Base-by-base conservation (phyloP, 306 rosid genomes). In the Quercus alba region DNA sequence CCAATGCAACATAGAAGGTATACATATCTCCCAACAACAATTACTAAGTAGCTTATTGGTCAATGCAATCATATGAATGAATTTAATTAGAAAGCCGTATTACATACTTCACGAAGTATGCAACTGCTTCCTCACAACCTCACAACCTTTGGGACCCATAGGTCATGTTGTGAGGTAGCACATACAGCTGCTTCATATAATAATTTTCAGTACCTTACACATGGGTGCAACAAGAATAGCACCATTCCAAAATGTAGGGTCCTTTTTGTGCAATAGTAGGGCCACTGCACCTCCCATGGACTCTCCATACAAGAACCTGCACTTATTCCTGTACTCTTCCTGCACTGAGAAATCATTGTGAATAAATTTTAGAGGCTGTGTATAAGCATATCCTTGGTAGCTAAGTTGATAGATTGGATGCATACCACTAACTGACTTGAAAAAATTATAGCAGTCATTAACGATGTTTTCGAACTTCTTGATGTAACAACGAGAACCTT, bases 281-380 rank as follows among this genome's bases (percentile, higher is more conserved):
- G 91, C 61, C 56, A 93, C 97, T 9, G 94, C 91, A 31, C 97
- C 99, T 77, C 99, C 99, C 99, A 93, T 95, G 51, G 99, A 91
- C 64, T 95, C 99, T 61, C 99, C 98, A 56, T 91, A 93, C 84
- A 95, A 87, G 86, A 91, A 91, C 85, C 85, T 90, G 59, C 81
- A 41, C 77, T 88, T 95, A 61, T 75, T 82, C 58, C 51, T 82
- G 80, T 85, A 91, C 56, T 87, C 92, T 44, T 78, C 84, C 68
- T 83, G 80, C 49, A 58, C 99, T 95, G 86, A 49, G 6, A 74
- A 33, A 64, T 35, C 33, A 25, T 73, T 74, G 56, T 55, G 71
- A 69, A 25, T 38, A 1, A 62, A 35, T 7, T 3, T 63, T 6
- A 3, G 49, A n/a, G 56, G 19, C 13, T 15, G 56, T 10, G 2